Evolutionary conservation across 768 basidiomycete species (phyloP).

Genomic region (Austroboletus eburneus): DNA sequence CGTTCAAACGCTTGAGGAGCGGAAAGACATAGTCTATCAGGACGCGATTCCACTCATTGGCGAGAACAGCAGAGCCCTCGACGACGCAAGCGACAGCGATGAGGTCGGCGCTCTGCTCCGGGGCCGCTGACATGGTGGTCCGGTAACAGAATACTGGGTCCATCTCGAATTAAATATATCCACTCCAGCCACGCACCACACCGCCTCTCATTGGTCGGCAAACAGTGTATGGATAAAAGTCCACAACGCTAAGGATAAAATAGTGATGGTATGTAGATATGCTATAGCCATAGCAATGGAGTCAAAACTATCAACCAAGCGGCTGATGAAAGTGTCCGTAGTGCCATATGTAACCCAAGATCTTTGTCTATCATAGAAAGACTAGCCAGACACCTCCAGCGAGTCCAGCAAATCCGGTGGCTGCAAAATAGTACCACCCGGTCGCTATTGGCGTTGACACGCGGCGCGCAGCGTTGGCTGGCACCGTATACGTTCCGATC

Average conservation of each 20-base stretch:
- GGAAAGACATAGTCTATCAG: constrained; percentile 46
- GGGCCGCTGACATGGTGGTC: constrained; percentile 17
- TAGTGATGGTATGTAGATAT: constrained; percentile 16
- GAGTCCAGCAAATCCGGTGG: constrained; percentile 21
- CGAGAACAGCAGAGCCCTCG: constrained; percentile 56
- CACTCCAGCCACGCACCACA: too few relatives aligned
- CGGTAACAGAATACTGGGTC: too few relatives aligned
- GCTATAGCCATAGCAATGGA: constrained; percentile 7
- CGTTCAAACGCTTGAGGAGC: constrained; percentile 49
- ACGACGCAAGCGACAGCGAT: constrained; percentile 55
- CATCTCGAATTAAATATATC: too few relatives aligned
- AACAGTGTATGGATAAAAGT: constrained; percentile 8
- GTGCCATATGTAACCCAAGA: constrained; percentile 1
- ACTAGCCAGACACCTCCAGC: constrained; percentile 32
- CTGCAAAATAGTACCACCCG: constrained; percentile 28
- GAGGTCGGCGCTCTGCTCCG: constrained; percentile 25
- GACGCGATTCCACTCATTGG: constrained; percentile 47
- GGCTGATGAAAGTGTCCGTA: constrained; percentile 6
- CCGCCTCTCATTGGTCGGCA: neutral
- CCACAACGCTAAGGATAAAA: constrained; percentile 5
- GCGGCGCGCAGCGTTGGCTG: constrained; percentile 25
- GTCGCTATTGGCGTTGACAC: constrained; percentile 14
- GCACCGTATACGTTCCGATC: constrained; percentile 29
- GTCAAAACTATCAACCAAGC: neutral
- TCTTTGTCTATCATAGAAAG: constrained; percentile 17